Evolutionary conservation across 768 basidiomycete genomes (phyloP).

Genomic region (Rhodotorula toruloides): DNA sequence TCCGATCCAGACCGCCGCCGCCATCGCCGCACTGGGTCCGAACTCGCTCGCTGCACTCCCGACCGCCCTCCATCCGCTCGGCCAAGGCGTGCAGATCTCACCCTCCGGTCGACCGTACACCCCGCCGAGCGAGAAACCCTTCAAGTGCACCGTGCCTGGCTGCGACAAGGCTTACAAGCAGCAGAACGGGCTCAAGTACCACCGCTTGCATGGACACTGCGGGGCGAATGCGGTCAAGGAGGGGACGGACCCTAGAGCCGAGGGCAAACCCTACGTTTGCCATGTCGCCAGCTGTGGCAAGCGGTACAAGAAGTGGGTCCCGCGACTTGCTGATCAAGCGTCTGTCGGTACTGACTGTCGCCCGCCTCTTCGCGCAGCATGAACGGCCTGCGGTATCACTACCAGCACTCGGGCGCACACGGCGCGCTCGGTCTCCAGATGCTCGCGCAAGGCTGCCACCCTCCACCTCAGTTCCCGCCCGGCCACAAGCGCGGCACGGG

Average conservation of each 20-base stretch:
- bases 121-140: constrained; percentile 61
- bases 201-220: constrained; percentile 43
- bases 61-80: constrained; percentile 51
- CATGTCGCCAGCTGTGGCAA: constrained; percentile 39
- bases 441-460: constrained; percentile 48
- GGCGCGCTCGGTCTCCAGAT: constrained; percentile 80
- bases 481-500: constrained; percentile 30
- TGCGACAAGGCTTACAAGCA: constrained; percentile 48
- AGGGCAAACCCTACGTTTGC: constrained; percentile 40
- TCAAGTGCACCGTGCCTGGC: constrained; percentile 51
- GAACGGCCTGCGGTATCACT: constrained; percentile 94
- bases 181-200: constrained; percentile 46
- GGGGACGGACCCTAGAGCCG: constrained; percentile 17
- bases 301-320: constrained; percentile 67
- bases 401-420: constrained; percentile 93
- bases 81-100: constrained; percentile 57
- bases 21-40: constrained; percentile 24
- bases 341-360: background rate
- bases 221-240: constrained; percentile 34
- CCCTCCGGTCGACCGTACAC: constrained; percentile 49
- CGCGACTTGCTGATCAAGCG: background rate
- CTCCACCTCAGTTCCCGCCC: constrained; percentile 37
- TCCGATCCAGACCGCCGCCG: constrained; percentile 24
- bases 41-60: constrained; percentile 31
- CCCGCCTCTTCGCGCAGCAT: constrained; percentile 50